Evolutionary conservation across 345 rosid genomes (phyloP).

Genomic region (Salix exigua): DNA sequence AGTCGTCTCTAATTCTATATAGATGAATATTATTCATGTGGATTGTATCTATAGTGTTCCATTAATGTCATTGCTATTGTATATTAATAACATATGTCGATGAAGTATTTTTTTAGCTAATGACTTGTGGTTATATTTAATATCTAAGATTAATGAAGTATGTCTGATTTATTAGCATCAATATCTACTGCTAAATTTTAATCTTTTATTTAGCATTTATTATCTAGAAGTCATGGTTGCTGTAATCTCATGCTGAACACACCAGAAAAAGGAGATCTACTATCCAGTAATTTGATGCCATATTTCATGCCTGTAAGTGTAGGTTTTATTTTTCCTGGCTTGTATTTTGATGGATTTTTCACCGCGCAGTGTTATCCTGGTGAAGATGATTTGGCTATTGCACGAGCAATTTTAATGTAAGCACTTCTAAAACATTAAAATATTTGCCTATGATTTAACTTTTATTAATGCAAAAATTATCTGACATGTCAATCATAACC

Average conservation of each 20-base stretch:
- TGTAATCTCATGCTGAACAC: not conserved
- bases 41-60: not conserved
- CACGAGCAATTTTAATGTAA: slow-evolving; percentile 75
- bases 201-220: not conserved
- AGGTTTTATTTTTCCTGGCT: slow-evolving; percentile 1
- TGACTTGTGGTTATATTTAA: not conserved
- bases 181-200: not conserved
- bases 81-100: not conserved
- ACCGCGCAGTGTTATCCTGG: slow-evolving; percentile 94
- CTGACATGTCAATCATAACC: not conserved
- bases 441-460: not conserved
- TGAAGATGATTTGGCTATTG: slow-evolving; percentile 93
- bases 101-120: not conserved
- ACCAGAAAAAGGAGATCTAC: not conserved
- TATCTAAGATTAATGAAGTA: not conserved
- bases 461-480: not conserved
- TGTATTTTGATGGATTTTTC: slow-evolving; percentile 10
- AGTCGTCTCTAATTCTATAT: slow-evolving; percentile 17
- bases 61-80: not conserved
- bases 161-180: not conserved
- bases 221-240: not conserved
- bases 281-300: not conserved
- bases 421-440: slow-evolving; percentile 17
- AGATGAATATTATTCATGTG: not conserved
- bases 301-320: not conserved